Evolutionary conservation across 2,329 filamentous ascomycete species (phyloP), one percentile per base, ranked within the genome.

Genomic region (Fusarium domesticum): DNA sequence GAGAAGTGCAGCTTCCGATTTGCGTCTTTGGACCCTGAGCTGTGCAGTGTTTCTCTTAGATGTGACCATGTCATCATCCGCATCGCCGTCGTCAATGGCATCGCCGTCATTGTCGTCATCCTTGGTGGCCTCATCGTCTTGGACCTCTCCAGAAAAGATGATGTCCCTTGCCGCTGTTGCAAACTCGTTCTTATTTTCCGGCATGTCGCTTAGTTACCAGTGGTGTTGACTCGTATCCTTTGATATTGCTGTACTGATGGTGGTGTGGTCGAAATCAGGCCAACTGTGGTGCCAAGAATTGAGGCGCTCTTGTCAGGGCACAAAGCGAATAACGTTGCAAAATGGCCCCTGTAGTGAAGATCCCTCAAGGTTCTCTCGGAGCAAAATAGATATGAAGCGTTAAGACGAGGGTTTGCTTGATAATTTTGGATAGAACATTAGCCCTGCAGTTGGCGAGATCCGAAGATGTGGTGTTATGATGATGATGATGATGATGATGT

Each of bases 11-110:
- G 48, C 52, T 35, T 58, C 56, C 51, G 63, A 53, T 58, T 63
- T 57, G 56, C 64, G 42, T 50, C 64, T 57, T 51, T 64, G 48
- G 35, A 70, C 67, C 39, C 70, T 67, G 50, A 66, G 62, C 38
- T 68, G 64, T 48, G 65, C 70, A 45, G 69, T 60, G 34, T 58
- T 70, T 54, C 70, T 68, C 51, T 73, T 68, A 19, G 65, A 49
- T 18, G 63, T 51, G 40, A 60, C 64, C 41, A 63, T 55, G 20
- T 66, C 64, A 39, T 71, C 68, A 18, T 69, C 62, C 20, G 68
- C 60, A 40, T 72, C 66, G 45, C 67, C 65, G 49, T 72, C 69
- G 46, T 71, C 68, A 28, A 71, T 64, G 40, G 69, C 70, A 39
- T 59, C 58, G 32, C 46, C 57, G 40, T 58, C 54, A 3, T 54